Conservation (phyloP, 257 asterid species). For the Nicotiana tabacum region DNA sequence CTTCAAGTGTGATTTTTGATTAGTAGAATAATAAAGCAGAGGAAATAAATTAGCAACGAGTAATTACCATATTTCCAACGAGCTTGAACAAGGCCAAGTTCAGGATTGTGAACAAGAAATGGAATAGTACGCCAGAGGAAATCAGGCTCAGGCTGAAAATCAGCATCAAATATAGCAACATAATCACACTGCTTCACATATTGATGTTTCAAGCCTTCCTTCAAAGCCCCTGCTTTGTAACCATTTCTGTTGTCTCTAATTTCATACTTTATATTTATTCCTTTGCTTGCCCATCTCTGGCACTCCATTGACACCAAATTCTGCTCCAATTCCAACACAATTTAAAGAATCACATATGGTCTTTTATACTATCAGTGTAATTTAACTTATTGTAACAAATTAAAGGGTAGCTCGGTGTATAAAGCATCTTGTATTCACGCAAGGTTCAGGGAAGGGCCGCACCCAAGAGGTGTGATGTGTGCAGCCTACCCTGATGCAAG, state of each 20-base stretch:
- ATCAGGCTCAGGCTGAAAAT: slow-evolving; percentile 61
- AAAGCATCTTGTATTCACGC: too few relatives aligned
- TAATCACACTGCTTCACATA: slow-evolving; percentile 50
- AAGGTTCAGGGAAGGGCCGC: too few relatives aligned
- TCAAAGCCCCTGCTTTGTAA: slow-evolving; percentile 66
- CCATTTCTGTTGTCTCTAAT: slow-evolving; percentile 49
- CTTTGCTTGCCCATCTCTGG: slow-evolving; percentile 52
- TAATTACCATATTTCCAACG: slow-evolving; percentile 62
- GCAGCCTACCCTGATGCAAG: too few relatives aligned
- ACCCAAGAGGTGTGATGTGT: too few relatives aligned
- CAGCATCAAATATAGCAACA: slow-evolving; percentile 70
- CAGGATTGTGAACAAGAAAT: slow-evolving; percentile 43
- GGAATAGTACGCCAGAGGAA: slow-evolving; percentile 49
- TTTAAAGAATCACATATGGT: too few relatives aligned
- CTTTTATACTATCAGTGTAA: neutral
- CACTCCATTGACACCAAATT: slow-evolving; percentile 60
- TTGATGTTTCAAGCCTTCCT: slow-evolving; percentile 41
- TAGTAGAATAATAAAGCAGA: neutral
- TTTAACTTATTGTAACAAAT: too few relatives aligned
- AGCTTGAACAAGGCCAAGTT: slow-evolving; percentile 57
- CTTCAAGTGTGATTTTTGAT: neutral
- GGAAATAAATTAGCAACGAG: neutral
- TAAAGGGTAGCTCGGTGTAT: too few relatives aligned
- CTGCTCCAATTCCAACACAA: slow-evolving; percentile 15
- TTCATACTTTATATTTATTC: slow-evolving; percentile 52